Evolutionary conservation across 2,329 filamentous ascomycete species (phyloP).

Genomic region (Aspergillus persii): DNA sequence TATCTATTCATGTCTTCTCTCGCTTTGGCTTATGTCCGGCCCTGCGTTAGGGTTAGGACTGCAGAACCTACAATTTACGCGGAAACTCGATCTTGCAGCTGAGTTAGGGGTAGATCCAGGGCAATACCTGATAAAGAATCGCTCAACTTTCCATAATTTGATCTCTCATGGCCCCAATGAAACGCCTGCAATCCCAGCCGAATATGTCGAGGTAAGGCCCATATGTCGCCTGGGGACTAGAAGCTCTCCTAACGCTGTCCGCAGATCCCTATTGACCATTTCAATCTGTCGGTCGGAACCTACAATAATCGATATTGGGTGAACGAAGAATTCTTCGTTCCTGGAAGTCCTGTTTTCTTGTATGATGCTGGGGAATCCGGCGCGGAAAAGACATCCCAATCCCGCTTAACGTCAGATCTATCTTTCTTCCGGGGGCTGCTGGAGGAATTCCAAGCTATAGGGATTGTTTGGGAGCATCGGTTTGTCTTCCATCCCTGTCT

Average conservation of each 20-base stretch:
- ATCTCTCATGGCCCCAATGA: not conserved
- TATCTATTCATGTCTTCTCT: not conserved
- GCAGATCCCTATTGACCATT: constrained; percentile 34
- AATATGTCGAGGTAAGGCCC: constrained; percentile 18
- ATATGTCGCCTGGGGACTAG: not conserved
- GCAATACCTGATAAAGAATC: constrained; percentile 9
- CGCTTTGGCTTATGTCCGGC: constrained; percentile 8
- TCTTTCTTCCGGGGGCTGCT: constrained; percentile 33
- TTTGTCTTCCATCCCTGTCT: constrained; percentile 14
- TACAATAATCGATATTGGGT: constrained; percentile 58
- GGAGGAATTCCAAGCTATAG: constrained; percentile 37
- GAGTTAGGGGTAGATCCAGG: constrained; percentile 20
- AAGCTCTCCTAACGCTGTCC: not conserved
- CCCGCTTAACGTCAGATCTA: constrained; percentile 9
- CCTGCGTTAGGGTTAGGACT: constrained; percentile 15
- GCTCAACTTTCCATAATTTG: constrained; percentile 12
- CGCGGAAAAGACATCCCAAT: constrained; percentile 24
- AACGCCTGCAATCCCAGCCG: constrained; percentile 3
- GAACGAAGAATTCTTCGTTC: constrained; percentile 53
- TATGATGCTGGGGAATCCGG: constrained; percentile 50
- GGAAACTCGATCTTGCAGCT: constrained; percentile 19
- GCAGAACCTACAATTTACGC: constrained; percentile 10
- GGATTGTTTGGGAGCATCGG: constrained; percentile 46
- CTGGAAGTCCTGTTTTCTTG: constrained; percentile 52
- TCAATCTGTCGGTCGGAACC: constrained; percentile 42